Evolutionary conservation across 108 stramenopile genomes (phyloP).

Genomic region (Skeletonema tropicum): DNA sequence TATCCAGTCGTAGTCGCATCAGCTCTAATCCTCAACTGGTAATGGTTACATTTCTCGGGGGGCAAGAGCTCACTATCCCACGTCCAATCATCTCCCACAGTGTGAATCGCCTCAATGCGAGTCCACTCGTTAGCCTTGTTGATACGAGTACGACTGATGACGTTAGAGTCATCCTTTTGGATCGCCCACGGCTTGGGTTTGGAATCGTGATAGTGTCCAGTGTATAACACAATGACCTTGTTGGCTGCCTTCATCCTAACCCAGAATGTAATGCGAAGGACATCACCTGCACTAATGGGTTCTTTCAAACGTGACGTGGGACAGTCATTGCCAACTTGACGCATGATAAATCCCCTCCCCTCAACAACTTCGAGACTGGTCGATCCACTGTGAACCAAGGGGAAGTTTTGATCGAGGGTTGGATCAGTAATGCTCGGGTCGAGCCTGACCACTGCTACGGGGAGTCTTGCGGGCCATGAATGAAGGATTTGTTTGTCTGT

Average conservation of each 20-base stretch:
- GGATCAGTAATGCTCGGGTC: background rate
- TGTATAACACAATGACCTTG: conserved; percentile 34
- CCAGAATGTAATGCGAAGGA: conserved; percentile 20
- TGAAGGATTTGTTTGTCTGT: background rate
- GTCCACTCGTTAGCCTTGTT: conserved; percentile 32
- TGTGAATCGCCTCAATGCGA: conserved; percentile 30
- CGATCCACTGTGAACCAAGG: conserved; percentile 19
- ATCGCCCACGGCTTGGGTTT: conserved; percentile 25
- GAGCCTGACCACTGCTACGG: background rate
- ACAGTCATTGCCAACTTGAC: conserved; percentile 25
- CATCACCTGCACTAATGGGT: conserved; percentile 20
- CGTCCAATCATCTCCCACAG: conserved; percentile 40
- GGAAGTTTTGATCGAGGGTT: background rate
- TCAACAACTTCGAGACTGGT: conserved; percentile 4
- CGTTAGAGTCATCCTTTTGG: conserved; percentile 31
- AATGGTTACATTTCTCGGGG: conserved; percentile 37
- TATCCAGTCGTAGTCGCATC: conserved; percentile 17
- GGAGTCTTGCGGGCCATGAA: conserved; percentile 6
- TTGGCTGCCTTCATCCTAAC: conserved; percentile 11
- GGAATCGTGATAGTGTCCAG: conserved; percentile 27
- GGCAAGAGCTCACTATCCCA: conserved; percentile 15
- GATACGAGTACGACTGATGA: conserved; percentile 23
- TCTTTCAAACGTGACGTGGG: conserved; percentile 4
- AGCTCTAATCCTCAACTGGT: conserved; percentile 35
- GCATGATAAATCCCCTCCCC: conserved; percentile 30